phyloP scores from a whole-genome alignment of 164 flowering plant species.

The Chimonanthus praecox region DNA sequence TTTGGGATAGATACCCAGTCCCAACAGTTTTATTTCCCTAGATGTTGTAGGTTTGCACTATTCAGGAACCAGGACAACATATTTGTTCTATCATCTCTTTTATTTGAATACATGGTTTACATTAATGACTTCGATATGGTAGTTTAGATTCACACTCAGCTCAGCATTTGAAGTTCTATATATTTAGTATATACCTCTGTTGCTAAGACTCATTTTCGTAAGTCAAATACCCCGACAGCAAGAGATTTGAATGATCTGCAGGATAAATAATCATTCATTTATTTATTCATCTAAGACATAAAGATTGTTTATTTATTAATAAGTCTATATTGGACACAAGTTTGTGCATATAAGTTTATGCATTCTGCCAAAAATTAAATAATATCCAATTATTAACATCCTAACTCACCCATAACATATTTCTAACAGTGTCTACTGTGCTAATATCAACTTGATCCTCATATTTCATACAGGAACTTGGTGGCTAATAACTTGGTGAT shows the following conservation, averaged over 20 bases:
- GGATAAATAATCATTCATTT: not conserved
- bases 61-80: no score
- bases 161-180: not conserved
- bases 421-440: not conserved
- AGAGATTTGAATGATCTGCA: not conserved
- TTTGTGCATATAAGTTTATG: not conserved
- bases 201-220: no score
- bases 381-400: not conserved
- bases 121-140: not conserved
- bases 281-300: no score
- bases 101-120: no score
- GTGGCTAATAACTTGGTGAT: conserved; percentile 64
- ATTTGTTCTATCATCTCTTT: no score
- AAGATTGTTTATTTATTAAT: no score
- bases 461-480: conserved; percentile 44
- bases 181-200: not conserved
- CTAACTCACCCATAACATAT: not conserved
- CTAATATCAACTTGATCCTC: not conserved
- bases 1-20: no score
- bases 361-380: not conserved
- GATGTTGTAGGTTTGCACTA: not conserved
- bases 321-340: no score
- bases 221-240: not conserved
- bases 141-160: not conserved
- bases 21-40: no score